Conservation (phyloP, 1,284 basidiomycete species). For the Apiotrichum montevideense region DNA sequence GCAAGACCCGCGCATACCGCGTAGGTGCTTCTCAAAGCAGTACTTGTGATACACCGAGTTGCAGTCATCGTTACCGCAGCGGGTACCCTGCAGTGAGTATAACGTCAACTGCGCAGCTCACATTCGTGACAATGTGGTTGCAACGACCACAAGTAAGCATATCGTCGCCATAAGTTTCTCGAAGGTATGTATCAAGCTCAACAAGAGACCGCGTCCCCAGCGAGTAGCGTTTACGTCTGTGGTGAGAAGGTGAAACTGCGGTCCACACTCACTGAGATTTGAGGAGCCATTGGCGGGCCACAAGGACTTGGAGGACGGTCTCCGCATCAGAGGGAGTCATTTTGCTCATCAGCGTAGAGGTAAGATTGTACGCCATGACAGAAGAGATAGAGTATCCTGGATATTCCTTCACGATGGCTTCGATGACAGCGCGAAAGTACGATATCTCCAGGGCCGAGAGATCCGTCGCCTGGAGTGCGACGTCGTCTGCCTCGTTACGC, state of each 20-base stretch:
- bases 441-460: slow-evolving; percentile 38
- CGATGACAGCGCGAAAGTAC: slow-evolving; percentile 35
- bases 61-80: slow-evolving; percentile 29
- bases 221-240: slow-evolving; percentile 38
- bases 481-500: slow-evolving; percentile 35
- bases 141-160: slow-evolving; percentile 34
- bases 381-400: slow-evolving; percentile 41
- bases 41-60: slow-evolving; percentile 33
- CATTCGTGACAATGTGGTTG: slow-evolving; percentile 29
- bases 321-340: slow-evolving; percentile 31
- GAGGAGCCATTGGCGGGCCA: slow-evolving; percentile 37
- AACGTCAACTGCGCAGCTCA: slow-evolving; percentile 16
- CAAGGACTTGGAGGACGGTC: slow-evolving; percentile 28
- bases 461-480: slow-evolving; percentile 35
- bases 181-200: slow-evolving; percentile 40
- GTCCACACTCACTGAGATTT: slow-evolving; percentile 33
- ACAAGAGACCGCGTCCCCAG: slow-evolving; percentile 34
- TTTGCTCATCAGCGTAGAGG: slow-evolving; percentile 14
- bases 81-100: slow-evolving; percentile 25
- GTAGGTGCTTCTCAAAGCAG: slow-evolving; percentile 24
- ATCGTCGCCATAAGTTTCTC: slow-evolving; percentile 29
- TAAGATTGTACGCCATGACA: slow-evolving; percentile 25
- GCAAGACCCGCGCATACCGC: slow-evolving; percentile 18
- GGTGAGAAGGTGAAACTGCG: neutral
- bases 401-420: slow-evolving; percentile 36